Conservation (phyloP, 2,329 filamentous ascomycete species). For the Ophiostoma populinum region DNA sequence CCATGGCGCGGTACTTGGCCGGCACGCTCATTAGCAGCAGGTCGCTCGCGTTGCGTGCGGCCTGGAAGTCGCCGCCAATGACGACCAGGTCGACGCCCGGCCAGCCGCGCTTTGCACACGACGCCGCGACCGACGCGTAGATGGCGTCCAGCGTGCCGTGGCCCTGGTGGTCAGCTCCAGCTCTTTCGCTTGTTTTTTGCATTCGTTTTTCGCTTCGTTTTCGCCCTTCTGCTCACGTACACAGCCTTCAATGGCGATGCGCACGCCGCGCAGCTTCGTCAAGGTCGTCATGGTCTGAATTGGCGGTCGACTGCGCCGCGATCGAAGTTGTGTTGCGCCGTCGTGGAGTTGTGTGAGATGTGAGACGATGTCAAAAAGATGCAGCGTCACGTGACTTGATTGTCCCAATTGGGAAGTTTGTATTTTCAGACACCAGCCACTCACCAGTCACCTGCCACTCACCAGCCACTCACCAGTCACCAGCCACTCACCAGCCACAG, state of each 20-base stretch:
- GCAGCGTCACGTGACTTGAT: too few species aligned
- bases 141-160: constrained; percentile 87
- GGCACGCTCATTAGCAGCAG: constrained; percentile 82
- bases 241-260: constrained; percentile 76
- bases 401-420: too few species aligned
- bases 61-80: constrained; percentile 92
- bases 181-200: neutral
- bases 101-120: constrained; percentile 59
- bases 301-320: too few species aligned
- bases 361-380: too few species aligned
- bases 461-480: too few species aligned
- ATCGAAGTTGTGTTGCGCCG: too few species aligned
- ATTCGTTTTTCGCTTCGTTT: neutral
- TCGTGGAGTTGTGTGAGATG: too few species aligned
- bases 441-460: too few species aligned
- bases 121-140: constrained; percentile 57
- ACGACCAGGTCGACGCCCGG: constrained; percentile 73
- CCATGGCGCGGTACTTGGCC: constrained; percentile 68
- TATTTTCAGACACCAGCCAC: too few species aligned
- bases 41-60: constrained; percentile 76
- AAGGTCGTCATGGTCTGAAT: too few species aligned
- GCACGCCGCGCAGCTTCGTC: too few species aligned
- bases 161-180: constrained; percentile 37
- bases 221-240: constrained; percentile 25
- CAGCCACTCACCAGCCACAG: too few species aligned